Conservation (phyloP, 2,329 filamentous ascomycete species). For the Fusarium sp. region DNA sequence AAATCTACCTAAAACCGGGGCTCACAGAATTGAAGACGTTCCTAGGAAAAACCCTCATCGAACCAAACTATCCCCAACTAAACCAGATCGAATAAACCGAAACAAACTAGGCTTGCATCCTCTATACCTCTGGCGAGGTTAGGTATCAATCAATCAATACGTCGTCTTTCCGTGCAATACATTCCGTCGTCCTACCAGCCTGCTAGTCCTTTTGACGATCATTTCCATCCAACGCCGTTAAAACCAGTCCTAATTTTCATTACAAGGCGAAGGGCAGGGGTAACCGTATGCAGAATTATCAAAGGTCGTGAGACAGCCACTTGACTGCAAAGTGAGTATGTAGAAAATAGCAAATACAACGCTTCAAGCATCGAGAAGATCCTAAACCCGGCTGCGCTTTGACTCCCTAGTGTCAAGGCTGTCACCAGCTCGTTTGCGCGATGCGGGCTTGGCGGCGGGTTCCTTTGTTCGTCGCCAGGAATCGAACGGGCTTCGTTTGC, state of each 20-base stretch:
- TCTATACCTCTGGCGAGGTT: conserved; percentile 18
- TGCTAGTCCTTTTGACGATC: conserved; percentile 37
- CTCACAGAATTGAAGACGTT: conserved; percentile 38
- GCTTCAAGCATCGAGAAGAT: neutral
- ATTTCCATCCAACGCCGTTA: conserved; percentile 48
- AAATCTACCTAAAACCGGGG: conserved; percentile 42
- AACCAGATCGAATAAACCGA: conserved; percentile 23
- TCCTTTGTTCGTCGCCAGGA: conserved; percentile 77
- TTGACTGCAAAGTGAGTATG: conserved; percentile 21
- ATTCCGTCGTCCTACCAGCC: conserved; percentile 24
- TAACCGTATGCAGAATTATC: conserved; percentile 41
- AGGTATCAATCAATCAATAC: conserved; percentile 38
- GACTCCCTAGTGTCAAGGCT: conserved; percentile 50
- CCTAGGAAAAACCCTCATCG: conserved; percentile 31
- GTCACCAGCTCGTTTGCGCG: conserved; percentile 59
- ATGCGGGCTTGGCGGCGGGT: conserved; percentile 60
- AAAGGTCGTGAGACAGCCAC: conserved; percentile 25
- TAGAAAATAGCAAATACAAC: conserved; percentile 23
- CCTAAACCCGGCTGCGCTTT: conserved; percentile 57
- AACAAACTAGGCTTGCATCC: conserved; percentile 29
- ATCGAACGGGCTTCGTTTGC: conserved; percentile 73
- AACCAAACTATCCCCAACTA: conserved; percentile 19
- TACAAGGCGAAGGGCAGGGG: conserved; percentile 25
- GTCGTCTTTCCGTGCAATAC: conserved; percentile 33
- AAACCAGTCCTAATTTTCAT: conserved; percentile 42